Percentiles rank a stretch among this genome's conserved stretches.
phyloP scores from a whole-genome alignment of 192 early-diverging fungal species.

The Pilaira anomala region DNA sequence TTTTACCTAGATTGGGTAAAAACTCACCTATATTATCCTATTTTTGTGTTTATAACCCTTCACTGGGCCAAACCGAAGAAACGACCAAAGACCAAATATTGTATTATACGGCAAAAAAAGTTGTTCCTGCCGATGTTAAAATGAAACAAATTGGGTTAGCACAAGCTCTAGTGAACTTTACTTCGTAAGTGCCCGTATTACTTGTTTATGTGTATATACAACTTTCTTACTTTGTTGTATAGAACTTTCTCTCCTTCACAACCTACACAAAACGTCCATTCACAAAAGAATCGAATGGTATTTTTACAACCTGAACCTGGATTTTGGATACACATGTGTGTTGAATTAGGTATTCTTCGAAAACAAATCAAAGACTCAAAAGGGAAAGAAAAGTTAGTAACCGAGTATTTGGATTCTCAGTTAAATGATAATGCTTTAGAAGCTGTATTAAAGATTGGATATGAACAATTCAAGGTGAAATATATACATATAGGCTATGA shows the following conservation, averaged over 20 bases:
- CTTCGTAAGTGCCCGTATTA: constrained; percentile 38
- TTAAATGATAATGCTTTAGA: constrained; percentile 48
- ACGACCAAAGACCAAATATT: constrained; percentile 73
- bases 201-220: not conserved
- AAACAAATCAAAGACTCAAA: constrained; percentile 45
- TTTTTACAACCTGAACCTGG: constrained; percentile 56
- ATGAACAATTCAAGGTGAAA: constrained; percentile 53
- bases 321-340: constrained; percentile 61
- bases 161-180: constrained; percentile 69
- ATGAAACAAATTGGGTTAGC: constrained; percentile 73
- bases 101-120: constrained; percentile 65
- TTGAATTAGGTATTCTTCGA: constrained; percentile 25
- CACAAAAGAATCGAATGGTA: constrained; percentile 56
- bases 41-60: constrained; percentile 75
- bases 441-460: constrained; percentile 45
- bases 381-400: constrained; percentile 47
- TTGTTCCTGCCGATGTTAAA: constrained; percentile 70
- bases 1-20: constrained; percentile 18
- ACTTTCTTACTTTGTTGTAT: not conserved
- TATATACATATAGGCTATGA: constrained; percentile 10
- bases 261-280: constrained; percentile 55
- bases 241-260: constrained; percentile 53
- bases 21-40: constrained; percentile 56
- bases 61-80: constrained; percentile 62
- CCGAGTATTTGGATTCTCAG: constrained; percentile 53